Evolutionary conservation across 495 filamentous ascomycete species (phyloP).

Genomic region (Rhizodiscina lignyota): DNA sequence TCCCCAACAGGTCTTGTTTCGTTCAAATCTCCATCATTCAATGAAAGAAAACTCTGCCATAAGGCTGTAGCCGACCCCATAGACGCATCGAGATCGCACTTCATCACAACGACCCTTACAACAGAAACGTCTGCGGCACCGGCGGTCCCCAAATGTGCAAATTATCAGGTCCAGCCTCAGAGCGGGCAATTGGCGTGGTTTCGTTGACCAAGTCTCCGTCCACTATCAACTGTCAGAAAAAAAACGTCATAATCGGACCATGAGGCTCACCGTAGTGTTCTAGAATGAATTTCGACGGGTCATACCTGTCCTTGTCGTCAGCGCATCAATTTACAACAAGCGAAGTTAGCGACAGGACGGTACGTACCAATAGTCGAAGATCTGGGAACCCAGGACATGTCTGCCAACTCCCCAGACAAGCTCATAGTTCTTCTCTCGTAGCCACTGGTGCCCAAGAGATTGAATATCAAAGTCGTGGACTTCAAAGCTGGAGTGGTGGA

Average conservation of each 20-base stretch:
- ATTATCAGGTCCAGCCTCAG: conserved; percentile 1
- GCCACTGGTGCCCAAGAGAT: conserved; percentile 56
- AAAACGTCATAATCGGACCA: too few species aligned
- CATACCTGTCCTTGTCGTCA: too few species aligned
- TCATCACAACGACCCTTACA: too few species aligned
- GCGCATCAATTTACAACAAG: too few species aligned
- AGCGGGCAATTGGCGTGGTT: conserved; percentile 7
- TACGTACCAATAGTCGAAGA: conserved; percentile 65
- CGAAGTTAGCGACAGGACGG: too few species aligned
- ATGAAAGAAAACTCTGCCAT: too few species aligned
- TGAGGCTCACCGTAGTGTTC: conserved; percentile 21
- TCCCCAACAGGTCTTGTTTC: too few species aligned
- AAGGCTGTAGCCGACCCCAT: too few species aligned
- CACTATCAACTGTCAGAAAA: too few species aligned
- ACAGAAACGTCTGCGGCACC: conserved; percentile 1
- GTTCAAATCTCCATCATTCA: too few species aligned
- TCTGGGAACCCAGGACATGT: conserved; percentile 47
- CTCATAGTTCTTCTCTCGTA: conserved; percentile 43
- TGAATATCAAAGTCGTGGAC: conserved; percentile 65
- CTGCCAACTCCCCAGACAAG: conserved; percentile 59
- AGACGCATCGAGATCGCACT: too few species aligned
- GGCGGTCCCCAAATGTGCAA: conserved; percentile 6
- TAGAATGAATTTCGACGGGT: conserved; percentile 13
- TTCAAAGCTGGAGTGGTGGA: conserved; percentile 61
- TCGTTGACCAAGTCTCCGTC: conserved; percentile 18